Base-by-base conservation (phyloP, 2,329 filamentous ascomycete genomes). In the Cordyceps cicadae region DNA sequence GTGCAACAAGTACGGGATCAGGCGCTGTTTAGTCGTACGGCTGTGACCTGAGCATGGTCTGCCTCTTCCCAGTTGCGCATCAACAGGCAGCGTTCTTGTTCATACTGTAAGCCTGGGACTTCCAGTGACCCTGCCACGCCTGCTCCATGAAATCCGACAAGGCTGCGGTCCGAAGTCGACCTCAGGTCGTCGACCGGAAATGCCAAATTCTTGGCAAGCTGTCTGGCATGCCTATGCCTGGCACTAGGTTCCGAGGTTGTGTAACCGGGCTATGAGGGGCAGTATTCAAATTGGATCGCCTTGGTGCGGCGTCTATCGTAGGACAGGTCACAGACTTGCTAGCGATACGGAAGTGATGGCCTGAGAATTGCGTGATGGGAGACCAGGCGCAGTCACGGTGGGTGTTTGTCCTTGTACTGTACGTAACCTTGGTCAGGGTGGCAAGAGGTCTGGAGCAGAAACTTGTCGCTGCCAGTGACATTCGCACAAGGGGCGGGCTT, bases 401-500 rank as follows among this genome's bases (percentile, higher is more conserved):
- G 54, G 48, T 12, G 37, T 52, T 51, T 43, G 56, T 21, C 24
- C 45, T 51, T 43, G 56, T 21, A 24, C 17, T 29, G 54, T 32
- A 37, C 19, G 54, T 32, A 37, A 37, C 24, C 43, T 45, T 17
- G 15, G 34, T 43, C 24, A 9, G 37, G 46, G 32, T 58, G 45
- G 54, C 29, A 41, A 48, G 3, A 3, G 26, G 11, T 9, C 24
- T 51, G 46, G 32, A 11, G 46, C 15, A 52, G 56, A 48, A 52
- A 58, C 56, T 34, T 59, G 56, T 59, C 37, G 56, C 56, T 52
- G 37, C 29, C 15, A 11, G 37, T 51, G 56, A 45, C 48, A 59
- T 59, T 58, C 19, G 29, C 21, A 14, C 11, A 57, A 26, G 24
- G 24, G 24, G 24, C 24, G n/a, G 32, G 55, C 32, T 51, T 39